A percentile compares a stretch with the other conserved stretches of the same genome.
These are phyloP conservation scores for Plasmodium vivax DNA, from an alignment of 169 alveolate genomes.

Conservation along the genomic window DNA sequence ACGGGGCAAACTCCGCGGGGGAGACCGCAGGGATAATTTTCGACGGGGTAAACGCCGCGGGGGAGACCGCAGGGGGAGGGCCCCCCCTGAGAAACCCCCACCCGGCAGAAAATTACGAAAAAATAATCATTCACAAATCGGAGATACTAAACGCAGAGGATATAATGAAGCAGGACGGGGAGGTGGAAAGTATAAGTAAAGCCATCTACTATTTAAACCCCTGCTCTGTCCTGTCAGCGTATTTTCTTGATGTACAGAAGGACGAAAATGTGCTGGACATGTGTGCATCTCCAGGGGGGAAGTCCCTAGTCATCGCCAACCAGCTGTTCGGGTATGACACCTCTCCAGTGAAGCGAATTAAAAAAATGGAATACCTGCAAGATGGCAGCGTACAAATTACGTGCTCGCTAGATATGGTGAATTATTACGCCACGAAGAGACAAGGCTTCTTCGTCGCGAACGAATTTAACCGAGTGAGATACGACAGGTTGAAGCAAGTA, in stretches of 20 bases:
- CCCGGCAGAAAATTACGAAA: background rate
- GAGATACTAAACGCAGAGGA: constrained; percentile 32
- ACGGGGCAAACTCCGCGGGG: too few relatives aligned
- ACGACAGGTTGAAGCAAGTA: constrained; percentile 77
- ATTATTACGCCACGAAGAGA: constrained; percentile 15
- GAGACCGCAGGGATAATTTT: too few relatives aligned
- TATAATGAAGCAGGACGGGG: constrained; percentile 30
- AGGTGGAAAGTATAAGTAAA: constrained; percentile 11
- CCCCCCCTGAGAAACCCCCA: background rate
- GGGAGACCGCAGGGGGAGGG: background rate
- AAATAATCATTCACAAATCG: constrained; percentile 19
- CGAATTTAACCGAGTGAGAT: constrained; percentile 76
- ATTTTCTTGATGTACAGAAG: constrained; percentile 73
- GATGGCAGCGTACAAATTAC: constrained; percentile 62
- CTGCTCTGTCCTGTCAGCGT: constrained; percentile 75
- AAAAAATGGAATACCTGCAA: constrained; percentile 33
- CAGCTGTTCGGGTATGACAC: constrained; percentile 54
- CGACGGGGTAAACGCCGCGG: background rate
- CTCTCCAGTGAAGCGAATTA: constrained; percentile 65
- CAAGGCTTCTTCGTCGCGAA: constrained; percentile 77
- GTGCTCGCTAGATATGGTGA: constrained; percentile 42
- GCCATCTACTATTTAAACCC: constrained; percentile 40
- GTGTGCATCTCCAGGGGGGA: constrained; percentile 92
- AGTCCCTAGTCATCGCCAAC: constrained; percentile 83
- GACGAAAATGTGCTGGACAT: constrained; percentile 86